Conservation (phyloP, 2,329 filamentous ascomycete genomes). For the Penicillium thymicola region DNA sequence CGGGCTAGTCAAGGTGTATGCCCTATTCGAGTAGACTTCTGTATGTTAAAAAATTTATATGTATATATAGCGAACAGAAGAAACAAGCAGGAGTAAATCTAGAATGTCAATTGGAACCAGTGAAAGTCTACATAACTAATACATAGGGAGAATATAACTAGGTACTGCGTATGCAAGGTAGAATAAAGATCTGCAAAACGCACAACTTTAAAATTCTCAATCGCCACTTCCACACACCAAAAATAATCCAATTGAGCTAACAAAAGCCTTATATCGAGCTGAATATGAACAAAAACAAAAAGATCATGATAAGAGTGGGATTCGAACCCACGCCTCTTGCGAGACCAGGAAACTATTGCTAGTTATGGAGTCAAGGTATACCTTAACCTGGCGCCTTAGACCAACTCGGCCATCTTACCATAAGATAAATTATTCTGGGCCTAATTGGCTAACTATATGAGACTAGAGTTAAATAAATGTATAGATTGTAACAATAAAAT, state of each 20-base stretch:
- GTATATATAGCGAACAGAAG: too few species aligned
- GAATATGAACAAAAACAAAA: background rate
- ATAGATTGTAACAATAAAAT: too few species aligned
- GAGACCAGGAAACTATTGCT: slow-evolving; percentile 10
- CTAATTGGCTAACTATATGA: too few species aligned
- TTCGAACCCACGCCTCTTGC: slow-evolving; percentile 8
- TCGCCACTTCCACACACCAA: background rate
- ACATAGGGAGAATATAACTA: background rate
- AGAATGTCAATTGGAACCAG: background rate
- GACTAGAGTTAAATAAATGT: too few species aligned
- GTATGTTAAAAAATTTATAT: too few species aligned
- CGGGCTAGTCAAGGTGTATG: too few species aligned
- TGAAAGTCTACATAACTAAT: background rate
- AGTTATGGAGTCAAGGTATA: slow-evolving; percentile 22
- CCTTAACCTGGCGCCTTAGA: slow-evolving; percentile 35
- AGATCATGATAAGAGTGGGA: slow-evolving; percentile 7
- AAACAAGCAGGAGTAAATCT: background rate
- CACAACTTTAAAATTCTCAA: background rate
- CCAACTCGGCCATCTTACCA: slow-evolving; percentile 35
- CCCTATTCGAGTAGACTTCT: too few species aligned
- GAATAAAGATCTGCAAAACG: background rate
- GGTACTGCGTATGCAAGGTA: too few species aligned
- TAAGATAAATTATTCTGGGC: too few species aligned
- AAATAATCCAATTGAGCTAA: background rate
- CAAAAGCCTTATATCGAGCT: background rate